Percentiles rank a stretch among this genome's conserved stretches.
Evolutionary conservation across 139 green algal species (phyloP).

Genomic region (Chlorella sp.): DNA sequence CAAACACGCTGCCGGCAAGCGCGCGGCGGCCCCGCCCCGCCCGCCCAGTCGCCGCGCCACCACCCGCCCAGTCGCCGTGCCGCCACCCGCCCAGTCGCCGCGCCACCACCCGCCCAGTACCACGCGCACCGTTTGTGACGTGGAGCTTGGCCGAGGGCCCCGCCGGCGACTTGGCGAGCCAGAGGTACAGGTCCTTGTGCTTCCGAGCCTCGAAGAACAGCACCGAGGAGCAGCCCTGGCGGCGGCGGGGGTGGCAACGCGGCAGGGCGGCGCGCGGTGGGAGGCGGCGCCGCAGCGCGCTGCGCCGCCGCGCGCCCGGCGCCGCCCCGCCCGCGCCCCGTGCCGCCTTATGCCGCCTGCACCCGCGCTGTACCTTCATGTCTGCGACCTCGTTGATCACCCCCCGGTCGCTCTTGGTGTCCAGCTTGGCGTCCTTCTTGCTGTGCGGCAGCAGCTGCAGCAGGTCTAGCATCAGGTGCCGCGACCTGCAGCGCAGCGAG

Average conservation of each 20-base stretch:
- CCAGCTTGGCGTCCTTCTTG: slow-evolving; percentile 97
- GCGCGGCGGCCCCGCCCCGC: no score
- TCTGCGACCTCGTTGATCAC: slow-evolving; percentile 97
- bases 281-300: no score
- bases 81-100: not conserved
- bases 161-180: slow-evolving; percentile 87
- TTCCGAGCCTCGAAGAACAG: slow-evolving; percentile 98
- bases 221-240: slow-evolving; percentile 82
- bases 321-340: no score
- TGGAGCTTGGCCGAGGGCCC: slow-evolving; percentile 97
- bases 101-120: not conserved
- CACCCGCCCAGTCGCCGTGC: not conserved
- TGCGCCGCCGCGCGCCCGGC: no score
- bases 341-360: no score
- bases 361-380: no score
- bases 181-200: slow-evolving; percentile 96
- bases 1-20: no score
- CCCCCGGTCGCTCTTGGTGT: slow-evolving; percentile 88
- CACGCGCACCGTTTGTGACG: slow-evolving; percentile 68
- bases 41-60: no score
- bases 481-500: slow-evolving; percentile 58
- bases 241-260: no score
- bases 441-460: slow-evolving; percentile 87
- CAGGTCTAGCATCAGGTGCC: slow-evolving; percentile 95
- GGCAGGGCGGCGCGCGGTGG: no score